Percentiles rank a stretch among this genome's conserved stretches.
These are phyloP conservation scores for Pleodorina starrii DNA, from an alignment of 139 green algal genomes.

Conservation along the genomic window DNA sequence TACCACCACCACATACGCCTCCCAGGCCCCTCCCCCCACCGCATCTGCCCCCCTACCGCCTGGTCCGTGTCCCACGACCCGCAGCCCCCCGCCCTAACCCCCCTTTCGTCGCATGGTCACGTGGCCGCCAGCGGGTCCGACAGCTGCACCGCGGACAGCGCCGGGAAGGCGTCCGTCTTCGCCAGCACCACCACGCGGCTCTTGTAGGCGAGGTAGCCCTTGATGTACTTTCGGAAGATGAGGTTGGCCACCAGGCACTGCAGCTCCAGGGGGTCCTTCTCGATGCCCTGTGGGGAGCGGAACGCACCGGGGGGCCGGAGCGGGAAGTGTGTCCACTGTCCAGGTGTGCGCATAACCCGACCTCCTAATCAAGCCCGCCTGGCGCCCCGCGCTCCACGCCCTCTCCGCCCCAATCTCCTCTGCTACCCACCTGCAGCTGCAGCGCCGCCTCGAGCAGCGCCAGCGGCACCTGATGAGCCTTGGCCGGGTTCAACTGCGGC, in stretches of 20 bases:
- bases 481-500: slow-evolving; percentile 50
- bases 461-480: slow-evolving; percentile 61
- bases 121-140: slow-evolving; percentile 52
- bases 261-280: slow-evolving; percentile 84
- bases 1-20: no score
- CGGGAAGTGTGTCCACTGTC: no score
- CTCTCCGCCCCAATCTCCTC: no score
- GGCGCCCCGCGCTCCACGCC: no score
- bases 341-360: no score
- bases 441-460: slow-evolving; percentile 51
- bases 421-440: slow-evolving; percentile 43
- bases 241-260: slow-evolving; percentile 92
- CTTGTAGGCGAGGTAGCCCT: slow-evolving; percentile 90
- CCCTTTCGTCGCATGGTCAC: no score
- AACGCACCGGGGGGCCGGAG: background rate
- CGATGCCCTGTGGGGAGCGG: slow-evolving; percentile 56
- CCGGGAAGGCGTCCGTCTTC: slow-evolving; percentile 65
- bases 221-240: slow-evolving; percentile 85
- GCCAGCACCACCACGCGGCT: slow-evolving; percentile 81
- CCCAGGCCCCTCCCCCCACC: no score
- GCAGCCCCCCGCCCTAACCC: no score
- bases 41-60: no score
- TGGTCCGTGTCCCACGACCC: no score
- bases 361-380: no score
- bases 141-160: slow-evolving; percentile 53